Conservation (phyloP, 2,329 filamentous ascomycete genomes). For the Raffaelea arxii region DNA sequence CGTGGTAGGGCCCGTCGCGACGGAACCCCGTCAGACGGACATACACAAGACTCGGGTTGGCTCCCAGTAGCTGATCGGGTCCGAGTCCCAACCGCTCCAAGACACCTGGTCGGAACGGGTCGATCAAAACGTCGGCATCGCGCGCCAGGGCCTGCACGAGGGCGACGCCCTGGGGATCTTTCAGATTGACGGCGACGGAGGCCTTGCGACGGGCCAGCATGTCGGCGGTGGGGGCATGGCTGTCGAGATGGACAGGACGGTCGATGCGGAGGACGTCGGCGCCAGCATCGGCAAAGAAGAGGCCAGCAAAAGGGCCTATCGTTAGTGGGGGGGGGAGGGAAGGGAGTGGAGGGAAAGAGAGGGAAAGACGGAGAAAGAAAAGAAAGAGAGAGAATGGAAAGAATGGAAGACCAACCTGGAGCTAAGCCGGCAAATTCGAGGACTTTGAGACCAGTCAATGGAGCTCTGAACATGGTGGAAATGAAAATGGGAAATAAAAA, state of each 20-base stretch:
- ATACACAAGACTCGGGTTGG: constrained; percentile 70
- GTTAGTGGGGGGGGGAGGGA: background rate
- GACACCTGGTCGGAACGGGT: constrained; percentile 86
- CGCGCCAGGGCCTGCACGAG: constrained; percentile 57
- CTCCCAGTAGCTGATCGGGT: constrained; percentile 53
- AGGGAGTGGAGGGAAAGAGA: background rate
- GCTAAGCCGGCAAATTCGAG: constrained; percentile 53
- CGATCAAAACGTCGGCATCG: constrained; percentile 70
- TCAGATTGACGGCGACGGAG: constrained; percentile 73
- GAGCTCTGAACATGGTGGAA: no score
- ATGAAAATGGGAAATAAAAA: no score
- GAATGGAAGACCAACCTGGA: constrained; percentile 35
- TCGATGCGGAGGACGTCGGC: constrained; percentile 84
- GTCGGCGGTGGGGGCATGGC: constrained; percentile 48
- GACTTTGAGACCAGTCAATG: constrained; percentile 46
- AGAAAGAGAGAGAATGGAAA: background rate
- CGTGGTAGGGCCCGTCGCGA: constrained; percentile 71
- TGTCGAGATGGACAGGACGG: constrained; percentile 39
- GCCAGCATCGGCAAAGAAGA: constrained; percentile 83
- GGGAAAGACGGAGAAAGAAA: background rate
- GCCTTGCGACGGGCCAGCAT: constrained; percentile 71
- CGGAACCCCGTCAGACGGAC: constrained; percentile 86
- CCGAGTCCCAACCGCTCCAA: constrained; percentile 75
- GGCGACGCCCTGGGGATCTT: constrained; percentile 50
- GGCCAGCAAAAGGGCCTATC: constrained; percentile 69